Evolutionary conservation across 2,329 filamentous ascomycete species (phyloP).

Genomic region (Clonostachys rosea): DNA sequence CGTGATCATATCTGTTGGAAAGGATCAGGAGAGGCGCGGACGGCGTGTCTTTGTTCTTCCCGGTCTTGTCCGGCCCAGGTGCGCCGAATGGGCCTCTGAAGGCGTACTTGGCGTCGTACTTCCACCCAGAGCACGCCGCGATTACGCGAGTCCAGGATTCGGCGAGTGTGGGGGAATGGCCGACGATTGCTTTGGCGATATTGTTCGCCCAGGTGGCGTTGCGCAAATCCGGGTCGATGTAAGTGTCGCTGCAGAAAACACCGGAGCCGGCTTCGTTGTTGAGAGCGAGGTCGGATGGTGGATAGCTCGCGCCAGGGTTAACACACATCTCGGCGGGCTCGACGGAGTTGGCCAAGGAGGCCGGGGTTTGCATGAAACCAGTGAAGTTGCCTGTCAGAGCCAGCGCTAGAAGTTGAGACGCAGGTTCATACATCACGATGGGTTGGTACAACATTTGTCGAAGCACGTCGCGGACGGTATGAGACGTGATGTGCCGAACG

Average conservation of each 20-base stretch:
- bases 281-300: too few species aligned
- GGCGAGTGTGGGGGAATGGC: slow-evolving; percentile 21
- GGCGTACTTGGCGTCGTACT: slow-evolving; percentile 26
- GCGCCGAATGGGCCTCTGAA: slow-evolving; percentile 28
- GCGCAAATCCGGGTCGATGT: slow-evolving; percentile 9
- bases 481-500: too few species aligned
- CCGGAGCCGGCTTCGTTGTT: slow-evolving; percentile 2
- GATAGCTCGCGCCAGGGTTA: too few species aligned
- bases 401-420: slow-evolving; percentile 6
- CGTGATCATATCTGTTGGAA: slow-evolving; percentile 34
- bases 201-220: slow-evolving; percentile 19
- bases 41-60: slow-evolving; percentile 18
- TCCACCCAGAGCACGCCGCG: slow-evolving; percentile 31
- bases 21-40: slow-evolving; percentile 37
- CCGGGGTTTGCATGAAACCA: slow-evolving; percentile 20
- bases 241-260: slow-evolving; percentile 28
- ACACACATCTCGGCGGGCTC: slow-evolving; percentile 9
- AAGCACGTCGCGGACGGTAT: too few species aligned
- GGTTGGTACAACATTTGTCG: too few species aligned
- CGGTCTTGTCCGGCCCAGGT: slow-evolving; percentile 10
- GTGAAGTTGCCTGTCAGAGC: slow-evolving; percentile 3
- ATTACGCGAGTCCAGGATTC: slow-evolving; percentile 27
- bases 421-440: too few species aligned
- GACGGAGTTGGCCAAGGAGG: too few species aligned
- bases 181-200: slow-evolving; percentile 12